Conservation (phyloP, 192 early-diverging fungal species). For the Lunasporangiospora selenospora region DNA sequence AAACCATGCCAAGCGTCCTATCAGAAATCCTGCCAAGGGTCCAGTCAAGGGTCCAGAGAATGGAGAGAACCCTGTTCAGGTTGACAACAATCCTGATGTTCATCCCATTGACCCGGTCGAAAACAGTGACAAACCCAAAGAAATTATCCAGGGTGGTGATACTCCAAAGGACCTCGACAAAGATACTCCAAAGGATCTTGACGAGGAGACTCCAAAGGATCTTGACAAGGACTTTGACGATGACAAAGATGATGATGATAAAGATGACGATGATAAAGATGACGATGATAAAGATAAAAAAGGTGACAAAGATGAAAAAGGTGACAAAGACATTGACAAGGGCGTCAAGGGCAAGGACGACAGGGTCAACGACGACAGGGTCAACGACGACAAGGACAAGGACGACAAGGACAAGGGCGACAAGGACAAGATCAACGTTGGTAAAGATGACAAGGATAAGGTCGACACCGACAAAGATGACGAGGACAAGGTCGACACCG, state of each 20-base stretch:
- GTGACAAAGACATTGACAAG: too few relatives aligned
- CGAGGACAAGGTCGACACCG: not conserved
- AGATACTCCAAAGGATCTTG: conserved; percentile 1
- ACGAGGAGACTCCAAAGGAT: conserved; percentile 26
- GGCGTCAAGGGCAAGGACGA: not conserved
- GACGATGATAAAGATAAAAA: not conserved
- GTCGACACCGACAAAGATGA: not conserved
- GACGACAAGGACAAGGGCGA: not conserved
- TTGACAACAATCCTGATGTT: too few relatives aligned
- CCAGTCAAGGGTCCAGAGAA: too few relatives aligned
- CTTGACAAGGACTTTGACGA: conserved; percentile 17
- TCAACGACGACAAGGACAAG: not conserved
- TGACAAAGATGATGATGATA: conserved; percentile 4
- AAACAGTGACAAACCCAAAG: too few relatives aligned
- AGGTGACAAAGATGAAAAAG: not conserved
- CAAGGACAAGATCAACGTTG: not conserved
- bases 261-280: conserved; percentile 1
- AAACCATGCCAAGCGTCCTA: too few relatives aligned
- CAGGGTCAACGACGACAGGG: not conserved
- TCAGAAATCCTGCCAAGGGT: too few relatives aligned
- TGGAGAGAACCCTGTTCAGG: too few relatives aligned
- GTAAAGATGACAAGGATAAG: not conserved
- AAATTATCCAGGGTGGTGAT: too few relatives aligned
- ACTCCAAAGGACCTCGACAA: too few relatives aligned
- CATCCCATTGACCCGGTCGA: too few relatives aligned